A percentile compares a stretch with the other conserved stretches of the same genome.
phyloP scores from a whole-genome alignment of 495 filamentous ascomycete genomes.

The Aspergillus diversus region DNA sequence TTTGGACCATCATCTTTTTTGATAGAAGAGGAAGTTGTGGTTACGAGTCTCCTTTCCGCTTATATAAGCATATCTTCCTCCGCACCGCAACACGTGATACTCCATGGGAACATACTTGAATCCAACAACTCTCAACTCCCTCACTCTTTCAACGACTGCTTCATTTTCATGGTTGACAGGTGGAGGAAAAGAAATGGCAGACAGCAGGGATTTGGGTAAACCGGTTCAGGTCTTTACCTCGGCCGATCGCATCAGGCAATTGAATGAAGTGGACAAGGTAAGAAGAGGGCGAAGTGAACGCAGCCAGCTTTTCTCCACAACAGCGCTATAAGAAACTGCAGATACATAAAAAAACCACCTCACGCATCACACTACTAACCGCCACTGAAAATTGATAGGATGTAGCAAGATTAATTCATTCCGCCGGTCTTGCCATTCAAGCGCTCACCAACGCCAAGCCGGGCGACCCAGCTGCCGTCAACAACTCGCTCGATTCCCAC shows the following conservation, averaged over 20 bases:
- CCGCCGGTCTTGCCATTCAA: conserved; percentile 69
- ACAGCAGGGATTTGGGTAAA: conserved; percentile 24
- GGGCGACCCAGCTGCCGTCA: conserved; percentile 33
- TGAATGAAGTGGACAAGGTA: conserved; percentile 76
- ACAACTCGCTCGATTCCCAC: conserved; percentile 53
- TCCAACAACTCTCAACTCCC: background rate
- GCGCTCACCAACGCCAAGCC: conserved; percentile 61
- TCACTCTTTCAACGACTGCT: background rate
- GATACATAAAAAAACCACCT: background rate
- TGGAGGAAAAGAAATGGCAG: conserved; percentile 22
- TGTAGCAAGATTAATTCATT: conserved; percentile 64
- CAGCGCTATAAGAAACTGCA: no score
- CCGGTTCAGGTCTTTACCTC: conserved; percentile 53
- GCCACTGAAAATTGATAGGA: conserved; percentile 40
- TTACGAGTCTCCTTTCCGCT: background rate
- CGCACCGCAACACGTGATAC: background rate
- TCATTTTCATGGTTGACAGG: background rate
- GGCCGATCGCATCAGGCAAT: conserved; percentile 74
- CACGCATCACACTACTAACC: conserved; percentile 2
- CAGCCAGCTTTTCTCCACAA: background rate
- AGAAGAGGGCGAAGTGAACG: conserved; percentile 7
- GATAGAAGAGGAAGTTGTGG: conserved; percentile 16
- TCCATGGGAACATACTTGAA: background rate
- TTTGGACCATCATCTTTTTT: conserved; percentile 8
- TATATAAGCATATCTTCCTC: background rate